These are phyloP conservation scores for Pestalotiopsis sp. DNA, from an alignment of 2,329 filamentous ascomycete genomes.

Conservation along the genomic window DNA sequence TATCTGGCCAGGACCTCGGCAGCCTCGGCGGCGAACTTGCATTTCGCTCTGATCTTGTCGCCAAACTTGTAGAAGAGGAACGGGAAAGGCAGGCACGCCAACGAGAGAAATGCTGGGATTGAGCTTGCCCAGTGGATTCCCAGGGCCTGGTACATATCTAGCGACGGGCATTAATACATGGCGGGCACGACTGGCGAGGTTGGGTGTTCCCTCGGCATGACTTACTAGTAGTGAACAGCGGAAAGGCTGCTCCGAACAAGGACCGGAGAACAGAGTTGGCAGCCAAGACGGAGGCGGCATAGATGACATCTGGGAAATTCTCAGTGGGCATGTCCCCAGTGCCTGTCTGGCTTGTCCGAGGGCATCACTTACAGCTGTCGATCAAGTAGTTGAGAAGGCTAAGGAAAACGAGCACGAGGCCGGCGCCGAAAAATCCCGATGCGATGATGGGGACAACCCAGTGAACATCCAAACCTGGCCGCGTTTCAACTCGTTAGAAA, in stretches of 20 bases:
- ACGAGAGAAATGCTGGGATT: constrained; percentile 21
- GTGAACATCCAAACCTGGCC: constrained; percentile 42
- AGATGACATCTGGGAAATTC: constrained; percentile 50
- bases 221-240: constrained; percentile 63
- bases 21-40: constrained; percentile 55
- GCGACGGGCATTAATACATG: not conserved
- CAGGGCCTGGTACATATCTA: constrained; percentile 6
- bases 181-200: too few relatives aligned
- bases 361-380: constrained; percentile 41
- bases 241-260: constrained; percentile 72
- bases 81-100: constrained; percentile 57
- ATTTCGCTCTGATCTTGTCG: constrained; percentile 48
- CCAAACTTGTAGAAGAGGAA: constrained; percentile 65
- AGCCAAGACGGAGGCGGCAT: constrained; percentile 73
- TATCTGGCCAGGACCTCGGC: constrained; percentile 43
- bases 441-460: constrained; percentile 48
- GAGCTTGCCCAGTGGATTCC: constrained; percentile 9
- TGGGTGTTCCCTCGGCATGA: not conserved
- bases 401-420: constrained; percentile 57
- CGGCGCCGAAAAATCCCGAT: constrained; percentile 38
- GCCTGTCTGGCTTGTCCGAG: too few relatives aligned
- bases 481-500: not conserved
- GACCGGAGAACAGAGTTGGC: constrained; percentile 73
- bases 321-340: too few relatives aligned
- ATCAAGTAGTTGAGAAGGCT: constrained; percentile 59